Base-by-base conservation (phyloP, 2,329 filamentous ascomycete genomes). In the Colletotrichum sp. region DNA sequence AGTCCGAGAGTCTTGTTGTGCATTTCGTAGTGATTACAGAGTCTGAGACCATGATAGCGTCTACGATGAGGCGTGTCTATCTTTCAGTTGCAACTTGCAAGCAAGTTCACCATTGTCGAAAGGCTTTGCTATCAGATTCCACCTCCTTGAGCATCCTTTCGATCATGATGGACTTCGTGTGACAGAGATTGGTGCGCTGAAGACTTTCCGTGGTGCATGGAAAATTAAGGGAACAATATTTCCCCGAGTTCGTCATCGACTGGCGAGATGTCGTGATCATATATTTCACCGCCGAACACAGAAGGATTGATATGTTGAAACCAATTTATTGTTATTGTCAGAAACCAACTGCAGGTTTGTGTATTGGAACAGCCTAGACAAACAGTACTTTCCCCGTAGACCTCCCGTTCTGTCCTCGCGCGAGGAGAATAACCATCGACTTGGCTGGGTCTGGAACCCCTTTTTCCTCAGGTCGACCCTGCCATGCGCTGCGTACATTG, bases 1-100 rank as follows among this genome's bases (percentile, higher is more conserved):
- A 8, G n/a, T n/a, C n/a, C 2, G n/a, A 21, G 6, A n/a, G 0
- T 51, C n/a, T 21, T 8, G 0, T 8, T 8, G 6, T 3, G 4
- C 6, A 51, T 21, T 13, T 1, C 43, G 6, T 1, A 24, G n/a
- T 13, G n/a, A 51, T 1, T 51, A 8, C 6, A 13, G 11, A 51
- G n/a, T 21, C 11, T 6, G 11, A 21, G n/a, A 51, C 43, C 12
- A 21, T 5, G 11, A 13, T 9, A n/a, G 38, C 18, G 18, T 18
- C 5, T 18, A 12, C 38, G 9, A 47, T 1, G 38, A 47, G 38
- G 38, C 38, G 11, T 12, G 12, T 47, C 18, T 0, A n/a, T 47
- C 38, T 18, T 7, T 47, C 9, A n/a, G 18, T 18, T 18, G 12
- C 38, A 47, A n/a, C 9, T 18, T 18, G 12, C 38, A 47, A n/a